These are phyloP conservation scores for Magnusiomyces fungicola DNA, from an alignment of 1,139 yeast species.

Conservation along the genomic window DNA sequence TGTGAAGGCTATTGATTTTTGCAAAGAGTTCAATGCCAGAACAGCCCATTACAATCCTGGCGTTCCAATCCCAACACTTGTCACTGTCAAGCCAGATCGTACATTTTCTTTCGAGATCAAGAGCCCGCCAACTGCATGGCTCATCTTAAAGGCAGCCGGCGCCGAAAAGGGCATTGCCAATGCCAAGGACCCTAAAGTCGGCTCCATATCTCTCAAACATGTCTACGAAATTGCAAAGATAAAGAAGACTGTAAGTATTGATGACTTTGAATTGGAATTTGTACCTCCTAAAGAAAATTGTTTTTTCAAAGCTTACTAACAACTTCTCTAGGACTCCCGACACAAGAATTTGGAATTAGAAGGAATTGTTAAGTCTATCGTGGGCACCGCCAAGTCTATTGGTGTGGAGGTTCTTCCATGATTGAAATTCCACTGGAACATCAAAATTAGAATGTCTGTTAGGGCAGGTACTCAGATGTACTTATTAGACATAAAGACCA, in stretches of 20 bases:
- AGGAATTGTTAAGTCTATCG: conserved; percentile 71
- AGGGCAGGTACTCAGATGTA: no score
- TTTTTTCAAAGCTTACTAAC: not conserved
- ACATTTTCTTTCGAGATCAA: conserved; percentile 79
- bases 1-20: conserved; percentile 95
- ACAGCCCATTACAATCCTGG: conserved; percentile 84
- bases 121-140: conserved; percentile 88
- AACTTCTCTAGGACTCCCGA: conserved; percentile 46
- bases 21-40: conserved; percentile 97
- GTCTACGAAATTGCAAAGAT: conserved; percentile 92
- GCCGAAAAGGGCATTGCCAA: conserved; percentile 69
- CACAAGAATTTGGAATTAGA: conserved; percentile 66
- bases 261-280: no score
- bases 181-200: conserved; percentile 53
- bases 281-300: no score
- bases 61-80: conserved; percentile 78
- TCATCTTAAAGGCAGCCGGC: conserved; percentile 76
- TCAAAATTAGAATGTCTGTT: no score
- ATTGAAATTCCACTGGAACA: conserved; percentile 10
- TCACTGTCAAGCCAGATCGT: conserved; percentile 89
- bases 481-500: no score
- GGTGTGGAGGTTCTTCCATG: conserved; percentile 78
- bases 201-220: conserved; percentile 77
- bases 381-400: conserved; percentile 80
- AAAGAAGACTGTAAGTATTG: conserved; percentile 50